phyloP scores from a whole-genome alignment of 2,329 filamentous ascomycete species.

The Phyllosticta citribraziliensis region DNA sequence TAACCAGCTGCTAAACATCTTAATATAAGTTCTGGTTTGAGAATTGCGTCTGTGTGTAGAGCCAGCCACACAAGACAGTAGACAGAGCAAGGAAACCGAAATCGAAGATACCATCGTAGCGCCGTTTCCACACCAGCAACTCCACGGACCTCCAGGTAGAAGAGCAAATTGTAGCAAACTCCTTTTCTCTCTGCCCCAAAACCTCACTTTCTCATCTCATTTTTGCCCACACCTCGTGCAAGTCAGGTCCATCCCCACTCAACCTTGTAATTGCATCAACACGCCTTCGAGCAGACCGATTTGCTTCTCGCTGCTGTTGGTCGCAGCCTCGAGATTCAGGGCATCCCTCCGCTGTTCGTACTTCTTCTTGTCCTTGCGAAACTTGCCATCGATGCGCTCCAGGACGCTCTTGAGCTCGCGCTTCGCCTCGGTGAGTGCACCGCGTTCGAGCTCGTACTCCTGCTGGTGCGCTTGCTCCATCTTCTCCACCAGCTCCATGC shows the following conservation, averaged over 20 bases:
- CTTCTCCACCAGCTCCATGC: constrained; percentile 32
- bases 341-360: neutral
- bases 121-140: neutral
- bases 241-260: neutral
- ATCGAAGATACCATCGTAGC: neutral
- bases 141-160: neutral
- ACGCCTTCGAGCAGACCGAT: neutral
- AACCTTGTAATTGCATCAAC: neutral
- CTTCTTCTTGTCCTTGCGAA: neutral
- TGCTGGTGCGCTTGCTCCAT: constrained; percentile 32
- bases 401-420: neutral
- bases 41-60: no score
- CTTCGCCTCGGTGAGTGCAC: neutral
- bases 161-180: no score
- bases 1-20: no score
- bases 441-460: neutral
- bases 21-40: no score
- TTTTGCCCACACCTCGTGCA: no score
- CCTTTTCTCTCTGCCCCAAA: no score
- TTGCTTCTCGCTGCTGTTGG: neutral
- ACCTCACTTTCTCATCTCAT: no score
- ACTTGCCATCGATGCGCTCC: neutral
- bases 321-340: neutral
- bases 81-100: no score
- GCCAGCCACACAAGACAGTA: no score